Percentiles rank a stretch among this genome's conserved stretches.
Evolutionary conservation across 371 early-diverging fungal species (phyloP).

Genomic region (Mortierella sp.): DNA sequence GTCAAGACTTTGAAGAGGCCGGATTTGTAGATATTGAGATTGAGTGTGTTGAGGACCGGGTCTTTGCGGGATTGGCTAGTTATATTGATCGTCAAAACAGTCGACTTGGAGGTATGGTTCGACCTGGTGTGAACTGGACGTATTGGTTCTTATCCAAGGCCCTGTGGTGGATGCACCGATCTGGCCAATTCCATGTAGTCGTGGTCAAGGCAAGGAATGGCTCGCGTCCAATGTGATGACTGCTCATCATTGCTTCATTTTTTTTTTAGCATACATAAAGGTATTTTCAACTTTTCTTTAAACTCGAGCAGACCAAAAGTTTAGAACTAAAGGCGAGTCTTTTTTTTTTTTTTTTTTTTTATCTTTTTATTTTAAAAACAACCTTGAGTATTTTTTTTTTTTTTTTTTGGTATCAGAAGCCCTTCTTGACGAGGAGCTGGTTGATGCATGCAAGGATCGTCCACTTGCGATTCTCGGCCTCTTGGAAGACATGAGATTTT

Average conservation of each 20-base stretch:
- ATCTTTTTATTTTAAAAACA: neutral
- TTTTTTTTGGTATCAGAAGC: slow-evolving; percentile 43
- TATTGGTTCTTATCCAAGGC: slow-evolving; percentile 34
- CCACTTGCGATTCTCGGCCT: slow-evolving; percentile 98
- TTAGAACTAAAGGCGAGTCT: too few relatives aligned
- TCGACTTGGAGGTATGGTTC: slow-evolving; percentile 39
- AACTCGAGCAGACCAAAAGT: too few relatives aligned
- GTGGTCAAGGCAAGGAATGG: slow-evolving; percentile 47
- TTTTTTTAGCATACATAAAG: neutral
- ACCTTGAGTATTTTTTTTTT: neutral
- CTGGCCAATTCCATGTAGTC: slow-evolving; percentile 47
- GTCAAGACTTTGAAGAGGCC: slow-evolving; percentile 31
- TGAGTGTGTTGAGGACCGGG: slow-evolving; percentile 42
- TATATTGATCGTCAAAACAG: slow-evolving; percentile 30
- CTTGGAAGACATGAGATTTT: slow-evolving; percentile 93
- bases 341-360: neutral
- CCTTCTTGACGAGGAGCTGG: slow-evolving; percentile 71
- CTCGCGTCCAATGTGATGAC: neutral
- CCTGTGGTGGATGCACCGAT: slow-evolving; percentile 40
- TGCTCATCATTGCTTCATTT: neutral
- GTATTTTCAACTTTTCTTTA: neutral
- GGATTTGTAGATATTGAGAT: slow-evolving; percentile 50
- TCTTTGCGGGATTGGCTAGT: slow-evolving; percentile 42
- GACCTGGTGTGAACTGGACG: slow-evolving; percentile 46
- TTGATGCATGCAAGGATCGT: slow-evolving; percentile 91